Conservation (phyloP, 1,284 basidiomycete species). For the Rhizopogon hawkerae region DNA sequence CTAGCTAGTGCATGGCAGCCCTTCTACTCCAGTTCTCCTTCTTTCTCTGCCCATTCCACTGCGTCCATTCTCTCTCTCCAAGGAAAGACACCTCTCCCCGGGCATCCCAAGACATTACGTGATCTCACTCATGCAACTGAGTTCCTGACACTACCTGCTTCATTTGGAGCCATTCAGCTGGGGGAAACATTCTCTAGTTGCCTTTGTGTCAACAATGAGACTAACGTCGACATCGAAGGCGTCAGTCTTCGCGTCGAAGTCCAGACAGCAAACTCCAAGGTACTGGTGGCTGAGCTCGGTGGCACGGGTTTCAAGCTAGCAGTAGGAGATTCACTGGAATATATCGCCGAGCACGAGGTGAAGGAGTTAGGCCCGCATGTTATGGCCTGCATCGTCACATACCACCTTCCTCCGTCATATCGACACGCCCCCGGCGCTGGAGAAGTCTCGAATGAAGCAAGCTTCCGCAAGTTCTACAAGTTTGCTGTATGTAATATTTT, state of each 20-base stretch:
- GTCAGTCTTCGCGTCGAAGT: conserved; percentile 62
- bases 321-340: conserved; percentile 54
- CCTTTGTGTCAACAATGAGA: conserved; percentile 72
- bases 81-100: conserved; percentile 54
- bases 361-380: conserved; percentile 81
- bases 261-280: conserved; percentile 64
- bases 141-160: conserved; percentile 63
- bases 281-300: conserved; percentile 54
- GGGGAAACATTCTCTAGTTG: conserved; percentile 77
- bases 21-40: conserved; percentile 74
- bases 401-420: conserved; percentile 51
- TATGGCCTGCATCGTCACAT: conserved; percentile 65
- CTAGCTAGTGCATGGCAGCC: conserved; percentile 70
- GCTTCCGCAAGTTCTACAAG: conserved; percentile 67
- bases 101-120: conserved; percentile 71
- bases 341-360: conserved; percentile 66
- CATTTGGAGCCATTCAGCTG: conserved; percentile 73
- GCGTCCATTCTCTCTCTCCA: conserved; percentile 71
- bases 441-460: conserved; percentile 47
- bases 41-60: conserved; percentile 70
- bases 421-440: conserved; percentile 38
- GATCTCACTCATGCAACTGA: conserved; percentile 67
- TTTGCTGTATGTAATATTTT: conserved; percentile 56
- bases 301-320: conserved; percentile 38
- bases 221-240: conserved; percentile 48